Base-by-base conservation (phyloP, 176 grass and related monocot species). In the Oryza glaberrima region DNA sequence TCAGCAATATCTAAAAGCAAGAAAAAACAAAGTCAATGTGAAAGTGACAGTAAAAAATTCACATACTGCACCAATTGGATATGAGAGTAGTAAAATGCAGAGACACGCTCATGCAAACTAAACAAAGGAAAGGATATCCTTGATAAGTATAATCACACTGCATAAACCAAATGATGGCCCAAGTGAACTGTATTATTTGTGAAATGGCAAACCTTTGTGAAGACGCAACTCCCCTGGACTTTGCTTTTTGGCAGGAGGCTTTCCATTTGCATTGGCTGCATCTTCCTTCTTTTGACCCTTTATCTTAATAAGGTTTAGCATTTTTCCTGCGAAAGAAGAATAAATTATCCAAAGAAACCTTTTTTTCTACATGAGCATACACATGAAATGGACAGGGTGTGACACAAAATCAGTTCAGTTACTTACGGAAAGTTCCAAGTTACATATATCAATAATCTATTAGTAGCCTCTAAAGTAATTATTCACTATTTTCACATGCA, bases 251-350 rank as follows among this genome's bases (percentile, higher is more conserved):
- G 40, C 73, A 77, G 82, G 23, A 80, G 81, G 67, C 73, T 76
- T 92, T 79, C 90, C 93, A 64, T 84, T 85, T 58, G 84, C 69
- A 83, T 65, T 86, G 25, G 79, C 86, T 23, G 86, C 86, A 46
- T 84, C 86, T 36, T 81, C 78, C 85, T 73, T 87, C 44, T 82
- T 81, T 48, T 92, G 87, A 8, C 76, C 93, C 78, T 94, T 92
- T 20, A 91, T 80, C 69, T 94, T 89, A 47, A 91, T 89, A 79
- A 91, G 89, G 46, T 91, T 94, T 70, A 94, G 91, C 92, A 91
- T 89, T 67, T 67, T 70, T 82, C 83, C 88, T 91, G 67, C 4
- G 9, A 46, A 77, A 41, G 20, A 26, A 79, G 72, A 16, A 58
- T 3, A 58, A 32, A 58, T 25, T 76, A 76, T 35, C 4, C 9